Evolutionary conservation across 805 yeast species (phyloP).

Genomic region (Monosporozyma unispora): DNA sequence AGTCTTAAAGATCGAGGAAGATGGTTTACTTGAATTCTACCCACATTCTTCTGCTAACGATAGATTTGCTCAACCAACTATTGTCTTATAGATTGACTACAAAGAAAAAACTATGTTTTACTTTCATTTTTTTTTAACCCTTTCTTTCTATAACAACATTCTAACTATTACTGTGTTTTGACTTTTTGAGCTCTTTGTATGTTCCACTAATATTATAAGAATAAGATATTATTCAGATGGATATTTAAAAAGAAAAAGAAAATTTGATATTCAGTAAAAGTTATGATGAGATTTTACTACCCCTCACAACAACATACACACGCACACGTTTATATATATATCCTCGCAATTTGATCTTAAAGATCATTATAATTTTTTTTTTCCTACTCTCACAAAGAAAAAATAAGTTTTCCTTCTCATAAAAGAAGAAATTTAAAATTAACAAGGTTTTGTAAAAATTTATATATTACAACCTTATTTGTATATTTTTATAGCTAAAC

Average conservation of each 20-base stretch:
- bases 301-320: not conserved
- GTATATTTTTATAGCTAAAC: conserved; percentile 1
- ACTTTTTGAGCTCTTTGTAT: too few species aligned
- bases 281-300: not conserved
- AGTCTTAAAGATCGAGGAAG: conserved; percentile 66
- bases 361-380: not conserved
- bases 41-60: conserved; percentile 29
- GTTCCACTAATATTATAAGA: conserved; percentile 2
- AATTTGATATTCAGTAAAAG: not conserved
- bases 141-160: not conserved
- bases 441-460: not conserved
- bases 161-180: too few species aligned
- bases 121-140: not conserved
- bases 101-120: not conserved
- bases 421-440: not conserved
- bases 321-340: not conserved
- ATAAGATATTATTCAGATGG: not conserved
- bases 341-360: not conserved
- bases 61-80: conserved; percentile 28
- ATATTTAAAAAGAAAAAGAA: not conserved
- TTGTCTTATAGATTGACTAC: conserved; percentile 21
- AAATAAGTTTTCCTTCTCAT: not conserved
- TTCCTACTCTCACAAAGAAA: not conserved
- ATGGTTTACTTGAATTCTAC: conserved; percentile 68
- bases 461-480: not conserved